A percentile compares a stretch with the other conserved stretches of the same genome.
Conservation (phyloP, 805 yeast species). For the Maudiozyma turicensis region DNA sequence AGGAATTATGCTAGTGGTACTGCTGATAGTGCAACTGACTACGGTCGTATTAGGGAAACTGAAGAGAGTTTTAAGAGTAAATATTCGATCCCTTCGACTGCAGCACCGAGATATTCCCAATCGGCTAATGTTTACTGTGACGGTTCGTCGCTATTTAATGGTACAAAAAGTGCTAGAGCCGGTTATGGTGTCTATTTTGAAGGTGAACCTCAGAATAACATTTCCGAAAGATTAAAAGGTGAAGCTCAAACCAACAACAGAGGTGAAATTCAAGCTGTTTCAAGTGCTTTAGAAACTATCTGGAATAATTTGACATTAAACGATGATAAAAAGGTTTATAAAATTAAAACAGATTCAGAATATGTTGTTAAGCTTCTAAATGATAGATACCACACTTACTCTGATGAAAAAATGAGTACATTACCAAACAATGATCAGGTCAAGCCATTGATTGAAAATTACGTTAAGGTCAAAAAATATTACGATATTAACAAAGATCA, state of each 20-base stretch:
- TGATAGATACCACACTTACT: slow-evolving; percentile 42
- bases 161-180: slow-evolving; percentile 28
- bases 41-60: slow-evolving; percentile 12
- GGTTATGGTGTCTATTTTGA: slow-evolving; percentile 80
- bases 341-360: slow-evolving; percentile 60
- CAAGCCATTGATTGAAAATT: slow-evolving; percentile 36
- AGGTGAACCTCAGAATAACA: slow-evolving; percentile 38
- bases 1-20: slow-evolving; percentile 19
- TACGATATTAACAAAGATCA: slow-evolving; percentile 23
- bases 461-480: slow-evolving; percentile 29
- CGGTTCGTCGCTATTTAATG: slow-evolving; percentile 65
- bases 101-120: slow-evolving; percentile 1
- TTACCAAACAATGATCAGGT: slow-evolving; percentile 25
- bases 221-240: slow-evolving; percentile 41
- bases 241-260: slow-evolving; percentile 61
- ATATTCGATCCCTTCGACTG: slow-evolving; percentile 2
- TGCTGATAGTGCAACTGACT: slow-evolving; percentile 11
- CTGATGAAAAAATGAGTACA: slow-evolving; percentile 35
- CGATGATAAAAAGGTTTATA: slow-evolving; percentile 23
- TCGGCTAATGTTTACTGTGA: slow-evolving; percentile 49
- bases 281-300: slow-evolving; percentile 42
- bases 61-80: slow-evolving; percentile 7
- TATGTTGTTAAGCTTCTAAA: slow-evolving; percentile 50
- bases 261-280: slow-evolving; percentile 68
- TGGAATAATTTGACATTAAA: slow-evolving; percentile 18